These are phyloP conservation scores for Prunus padus DNA, from an alignment of 306 rosid species.

Conservation along the genomic window DNA sequence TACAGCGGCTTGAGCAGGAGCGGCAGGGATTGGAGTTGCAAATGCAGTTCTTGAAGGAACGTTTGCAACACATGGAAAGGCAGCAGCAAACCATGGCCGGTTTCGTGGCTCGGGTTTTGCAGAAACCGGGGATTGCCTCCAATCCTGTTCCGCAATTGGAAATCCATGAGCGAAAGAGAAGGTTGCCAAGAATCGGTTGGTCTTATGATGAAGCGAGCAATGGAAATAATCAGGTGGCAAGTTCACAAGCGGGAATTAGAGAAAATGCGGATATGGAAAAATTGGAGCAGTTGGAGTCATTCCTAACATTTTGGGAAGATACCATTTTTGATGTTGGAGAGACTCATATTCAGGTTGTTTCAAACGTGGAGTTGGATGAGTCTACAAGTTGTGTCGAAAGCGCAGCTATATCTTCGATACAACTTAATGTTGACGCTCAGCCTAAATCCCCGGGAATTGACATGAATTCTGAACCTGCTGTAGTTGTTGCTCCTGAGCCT, in stretches of 20 bases:
- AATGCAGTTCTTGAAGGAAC: constrained; percentile 37
- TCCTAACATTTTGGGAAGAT: constrained; percentile 62
- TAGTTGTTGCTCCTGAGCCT: constrained; percentile 29
- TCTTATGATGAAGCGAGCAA: constrained; percentile 32
- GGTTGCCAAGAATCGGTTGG: constrained; percentile 45
- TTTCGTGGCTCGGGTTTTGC: constrained; percentile 49
- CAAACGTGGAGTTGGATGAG: constrained; percentile 56
- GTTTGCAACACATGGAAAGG: constrained; percentile 46
- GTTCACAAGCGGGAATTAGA: constrained; percentile 28
- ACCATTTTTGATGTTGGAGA: constrained; percentile 35
- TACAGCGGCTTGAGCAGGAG: constrained; percentile 49
- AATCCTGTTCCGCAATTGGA: constrained; percentile 46
- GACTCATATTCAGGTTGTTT: constrained; percentile 22
- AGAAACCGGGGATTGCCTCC: constrained; percentile 46
- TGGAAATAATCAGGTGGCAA: constrained; percentile 44
- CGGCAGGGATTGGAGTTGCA: constrained; percentile 37
- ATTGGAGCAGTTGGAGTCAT: constrained; percentile 56
- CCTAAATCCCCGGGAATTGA: constrained; percentile 56
- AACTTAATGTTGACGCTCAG: constrained; percentile 40
- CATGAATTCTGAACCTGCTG: constrained; percentile 59
- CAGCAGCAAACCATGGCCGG: constrained; percentile 50
- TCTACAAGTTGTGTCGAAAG: constrained; percentile 44
- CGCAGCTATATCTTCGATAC: constrained; percentile 45
- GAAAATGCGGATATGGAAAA: constrained; percentile 41
- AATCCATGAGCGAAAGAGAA: constrained; percentile 53